These are phyloP conservation scores for Candida insectorum DNA, from an alignment of 805 yeast species.

Conservation along the genomic window DNA sequence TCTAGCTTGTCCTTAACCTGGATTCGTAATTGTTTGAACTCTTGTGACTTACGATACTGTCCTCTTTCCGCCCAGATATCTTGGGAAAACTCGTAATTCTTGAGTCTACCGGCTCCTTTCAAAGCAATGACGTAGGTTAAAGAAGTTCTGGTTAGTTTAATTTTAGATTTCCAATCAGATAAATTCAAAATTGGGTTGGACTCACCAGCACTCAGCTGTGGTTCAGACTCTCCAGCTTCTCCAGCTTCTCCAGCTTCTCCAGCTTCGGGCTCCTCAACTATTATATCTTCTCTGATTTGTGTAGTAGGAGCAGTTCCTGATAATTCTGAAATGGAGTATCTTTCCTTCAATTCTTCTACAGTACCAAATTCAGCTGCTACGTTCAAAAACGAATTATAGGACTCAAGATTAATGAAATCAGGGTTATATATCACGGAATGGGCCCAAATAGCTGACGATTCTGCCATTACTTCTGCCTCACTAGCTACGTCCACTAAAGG, in stretches of 20 bases:
- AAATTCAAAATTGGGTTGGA: slow-evolving; percentile 8
- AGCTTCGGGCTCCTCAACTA: slow-evolving; percentile 15
- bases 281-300: slow-evolving; percentile 6
- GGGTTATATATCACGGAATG: slow-evolving; percentile 47
- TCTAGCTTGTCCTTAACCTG: slow-evolving; percentile 45
- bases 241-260: slow-evolving; percentile 10
- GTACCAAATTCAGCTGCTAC: slow-evolving; percentile 38
- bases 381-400: slow-evolving; percentile 51
- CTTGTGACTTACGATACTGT: slow-evolving; percentile 50
- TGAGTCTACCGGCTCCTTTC: slow-evolving; percentile 59
- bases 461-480: slow-evolving; percentile 53
- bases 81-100: slow-evolving; percentile 57
- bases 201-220: slow-evolving; percentile 11
- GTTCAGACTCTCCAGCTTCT: not conserved
- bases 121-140: slow-evolving; percentile 58
- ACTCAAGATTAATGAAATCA: slow-evolving; percentile 35
- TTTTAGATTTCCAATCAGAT: slow-evolving; percentile 2
- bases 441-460: slow-evolving; percentile 75
- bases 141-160: slow-evolving; percentile 28
- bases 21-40: slow-evolving; percentile 42
- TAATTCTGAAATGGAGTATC: slow-evolving; percentile 20
- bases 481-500: slow-evolving; percentile 48
- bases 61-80: slow-evolving; percentile 81
- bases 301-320: slow-evolving; percentile 6
- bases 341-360: slow-evolving; percentile 29